These are phyloP conservation scores for Cyberlindnera euphorbiiphila DNA, from an alignment of 805 yeast genomes.

Conservation along the genomic window DNA sequence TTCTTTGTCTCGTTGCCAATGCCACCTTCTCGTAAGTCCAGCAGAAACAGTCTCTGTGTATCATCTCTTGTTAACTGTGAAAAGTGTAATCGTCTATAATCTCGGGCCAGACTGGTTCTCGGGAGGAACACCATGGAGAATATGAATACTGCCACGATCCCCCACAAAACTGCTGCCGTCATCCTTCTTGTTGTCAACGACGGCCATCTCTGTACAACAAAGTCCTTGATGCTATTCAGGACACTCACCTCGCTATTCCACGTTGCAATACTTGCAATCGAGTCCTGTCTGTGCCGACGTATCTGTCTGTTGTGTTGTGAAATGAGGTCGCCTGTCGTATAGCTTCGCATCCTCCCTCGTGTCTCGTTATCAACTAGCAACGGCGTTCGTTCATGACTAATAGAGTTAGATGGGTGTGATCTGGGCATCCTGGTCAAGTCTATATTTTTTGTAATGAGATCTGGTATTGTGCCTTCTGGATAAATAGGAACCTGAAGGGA, in stretches of 20 bases:
- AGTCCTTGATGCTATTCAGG: slow-evolving; percentile 19
- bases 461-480: too few species aligned
- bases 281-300: slow-evolving; percentile 12
- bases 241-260: slow-evolving; percentile 16
- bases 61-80: slow-evolving; percentile 64
- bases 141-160: slow-evolving; percentile 22
- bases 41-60: slow-evolving; percentile 57
- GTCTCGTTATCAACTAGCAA: slow-evolving; percentile 2
- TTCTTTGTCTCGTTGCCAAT: slow-evolving; percentile 31
- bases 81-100: slow-evolving; percentile 71
- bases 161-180: slow-evolving; percentile 25
- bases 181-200: slow-evolving; percentile 21
- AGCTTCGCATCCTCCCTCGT: slow-evolving; percentile 10
- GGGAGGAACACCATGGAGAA: slow-evolving; percentile 76
- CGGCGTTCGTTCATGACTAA: slow-evolving; percentile 8
- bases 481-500: too few species aligned
- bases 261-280: slow-evolving; percentile 12
- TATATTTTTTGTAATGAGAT: too few species aligned
- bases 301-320: slow-evolving; percentile 15
- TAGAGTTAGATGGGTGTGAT: too few species aligned
- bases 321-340: slow-evolving; percentile 17
- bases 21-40: slow-evolving; percentile 29
- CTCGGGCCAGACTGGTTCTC: slow-evolving; percentile 77
- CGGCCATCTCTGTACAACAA: slow-evolving; percentile 20
- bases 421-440: too few species aligned